These are phyloP conservation scores for Adansonia gregorii DNA, from an alignment of 441 rosid genomes.

Conservation along the genomic window DNA sequence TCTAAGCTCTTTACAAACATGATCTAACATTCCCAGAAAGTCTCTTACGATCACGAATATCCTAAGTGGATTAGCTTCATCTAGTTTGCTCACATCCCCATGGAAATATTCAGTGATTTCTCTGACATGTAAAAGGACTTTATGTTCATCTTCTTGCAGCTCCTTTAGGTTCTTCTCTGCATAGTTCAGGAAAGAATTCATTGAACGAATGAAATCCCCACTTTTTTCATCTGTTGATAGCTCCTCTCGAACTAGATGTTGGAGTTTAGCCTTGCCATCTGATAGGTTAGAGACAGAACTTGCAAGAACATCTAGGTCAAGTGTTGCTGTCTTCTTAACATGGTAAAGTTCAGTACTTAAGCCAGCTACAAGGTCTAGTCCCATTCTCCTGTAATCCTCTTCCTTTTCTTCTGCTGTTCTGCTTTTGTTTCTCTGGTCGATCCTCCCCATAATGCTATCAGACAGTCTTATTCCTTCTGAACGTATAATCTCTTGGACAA, in stretches of 20 bases:
- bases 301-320: constrained; percentile 85
- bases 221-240: constrained; percentile 48
- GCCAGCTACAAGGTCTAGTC: constrained; percentile 86
- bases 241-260: constrained; percentile 48
- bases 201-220: constrained; percentile 53
- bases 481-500: constrained; percentile 86
- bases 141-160: constrained; percentile 71
- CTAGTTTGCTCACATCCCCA: constrained; percentile 73
- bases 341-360: constrained; percentile 78
- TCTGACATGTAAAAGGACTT: constrained; percentile 68
- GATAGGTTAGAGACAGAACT: constrained; percentile 77
- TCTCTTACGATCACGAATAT: constrained; percentile 98
- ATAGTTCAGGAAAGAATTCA: constrained; percentile 58
- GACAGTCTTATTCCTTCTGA: constrained; percentile 89
- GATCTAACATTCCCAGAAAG: constrained; percentile 91
- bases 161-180: constrained; percentile 68
- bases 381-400: constrained; percentile 89
- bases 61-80: constrained; percentile 80
- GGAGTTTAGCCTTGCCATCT: constrained; percentile 62
- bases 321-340: constrained; percentile 86
- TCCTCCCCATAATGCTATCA: constrained; percentile 90
- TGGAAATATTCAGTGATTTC: constrained; percentile 91
- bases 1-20: constrained; percentile 89
- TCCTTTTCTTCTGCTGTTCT: constrained; percentile 73
- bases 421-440: constrained; percentile 60